Percentiles rank a stretch among this genome's conserved stretches.
phyloP scores from a whole-genome alignment of 805 yeast genomes.

The Candida ascalaphidarum region DNA sequence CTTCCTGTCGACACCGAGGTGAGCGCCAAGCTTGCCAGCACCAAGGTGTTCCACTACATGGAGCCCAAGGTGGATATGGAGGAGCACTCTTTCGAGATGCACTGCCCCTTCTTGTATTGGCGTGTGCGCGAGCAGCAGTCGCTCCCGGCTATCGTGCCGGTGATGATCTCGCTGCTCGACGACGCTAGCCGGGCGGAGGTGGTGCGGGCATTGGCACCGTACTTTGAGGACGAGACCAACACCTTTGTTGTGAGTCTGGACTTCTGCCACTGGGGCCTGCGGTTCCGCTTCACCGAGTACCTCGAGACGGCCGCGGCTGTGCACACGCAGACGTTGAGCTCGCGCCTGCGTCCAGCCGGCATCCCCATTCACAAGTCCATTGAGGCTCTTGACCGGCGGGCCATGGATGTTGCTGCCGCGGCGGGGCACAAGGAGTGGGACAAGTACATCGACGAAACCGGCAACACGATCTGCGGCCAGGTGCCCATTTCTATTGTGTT shows the following conservation, averaged over 20 bases:
- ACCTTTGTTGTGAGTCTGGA: constrained; percentile 82
- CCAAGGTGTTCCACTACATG: constrained; percentile 48
- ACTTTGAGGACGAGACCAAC: constrained; percentile 42
- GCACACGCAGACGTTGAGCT: constrained; percentile 1
- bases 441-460: constrained; percentile 58
- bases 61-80: constrained; percentile 54
- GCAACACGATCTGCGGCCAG: constrained; percentile 91
- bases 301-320: no score
- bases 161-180: constrained; percentile 64
- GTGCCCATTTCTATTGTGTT: constrained; percentile 67
- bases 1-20: constrained; percentile 54
- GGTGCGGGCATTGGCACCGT: constrained; percentile 43
- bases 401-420: constrained; percentile 50
- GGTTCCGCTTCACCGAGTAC: constrained; percentile 36
- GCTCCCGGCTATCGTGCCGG: constrained; percentile 58
- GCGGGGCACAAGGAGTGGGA: constrained; percentile 59
- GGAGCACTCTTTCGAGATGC: constrained; percentile 95
- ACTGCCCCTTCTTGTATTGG: constrained; percentile 64
- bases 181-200: constrained; percentile 34
- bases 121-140: constrained; percentile 28
- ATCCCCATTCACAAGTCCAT: constrained; percentile 64
- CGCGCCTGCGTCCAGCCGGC: constrained; percentile 4
- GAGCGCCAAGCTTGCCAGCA: constrained; percentile 23
- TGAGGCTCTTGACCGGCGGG: constrained; percentile 61
- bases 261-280: constrained; percentile 84